These are phyloP conservation scores for Decorospora gaudefroyi DNA, from an alignment of 2,329 filamentous ascomycete genomes.

Conservation along the genomic window DNA sequence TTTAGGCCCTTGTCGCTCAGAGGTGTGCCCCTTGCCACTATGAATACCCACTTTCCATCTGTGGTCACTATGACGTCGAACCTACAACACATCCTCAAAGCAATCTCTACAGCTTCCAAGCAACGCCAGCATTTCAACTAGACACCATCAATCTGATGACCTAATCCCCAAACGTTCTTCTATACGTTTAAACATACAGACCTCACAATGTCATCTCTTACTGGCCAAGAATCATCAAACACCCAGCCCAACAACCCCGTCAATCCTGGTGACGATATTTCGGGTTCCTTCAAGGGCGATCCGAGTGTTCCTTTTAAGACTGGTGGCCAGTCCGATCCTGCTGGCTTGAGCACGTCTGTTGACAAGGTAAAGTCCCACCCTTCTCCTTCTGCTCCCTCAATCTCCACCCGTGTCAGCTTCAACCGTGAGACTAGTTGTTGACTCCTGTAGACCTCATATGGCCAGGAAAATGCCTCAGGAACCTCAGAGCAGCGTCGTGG, in stretches of 20 bases:
- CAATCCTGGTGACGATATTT: conserved; percentile 10
- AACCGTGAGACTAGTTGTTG: background rate
- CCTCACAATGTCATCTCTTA: conserved; percentile 19
- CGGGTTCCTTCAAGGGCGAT: conserved; percentile 9
- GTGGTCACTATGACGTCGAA: conserved; percentile 13
- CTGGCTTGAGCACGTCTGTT: conserved; percentile 7
- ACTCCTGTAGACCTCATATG: background rate
- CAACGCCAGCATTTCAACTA: too few relatives aligned
- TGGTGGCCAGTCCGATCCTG: conserved; percentile 2
- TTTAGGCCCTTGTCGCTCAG: too few relatives aligned
- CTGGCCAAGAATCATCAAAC: conserved; percentile 19
- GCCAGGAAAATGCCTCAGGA: conserved; percentile 14
- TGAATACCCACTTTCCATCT: background rate
- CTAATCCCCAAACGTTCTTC: background rate
- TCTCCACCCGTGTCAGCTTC: too few relatives aligned
- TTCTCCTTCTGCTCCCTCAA: background rate
- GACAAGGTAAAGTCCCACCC: conserved; percentile 14
- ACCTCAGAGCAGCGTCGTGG: conserved; percentile 16
- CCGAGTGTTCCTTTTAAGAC: conserved; percentile 12
- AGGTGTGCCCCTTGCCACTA: background rate
- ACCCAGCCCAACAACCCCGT: conserved; percentile 19
- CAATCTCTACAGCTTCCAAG: background rate
- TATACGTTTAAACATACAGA: background rate
- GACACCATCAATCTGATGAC: too few relatives aligned
- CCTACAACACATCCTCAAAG: background rate